These are phyloP conservation scores for Aureobasidium uvarum DNA, from an alignment of 2,329 filamentous ascomycete genomes.

Conservation along the genomic window DNA sequence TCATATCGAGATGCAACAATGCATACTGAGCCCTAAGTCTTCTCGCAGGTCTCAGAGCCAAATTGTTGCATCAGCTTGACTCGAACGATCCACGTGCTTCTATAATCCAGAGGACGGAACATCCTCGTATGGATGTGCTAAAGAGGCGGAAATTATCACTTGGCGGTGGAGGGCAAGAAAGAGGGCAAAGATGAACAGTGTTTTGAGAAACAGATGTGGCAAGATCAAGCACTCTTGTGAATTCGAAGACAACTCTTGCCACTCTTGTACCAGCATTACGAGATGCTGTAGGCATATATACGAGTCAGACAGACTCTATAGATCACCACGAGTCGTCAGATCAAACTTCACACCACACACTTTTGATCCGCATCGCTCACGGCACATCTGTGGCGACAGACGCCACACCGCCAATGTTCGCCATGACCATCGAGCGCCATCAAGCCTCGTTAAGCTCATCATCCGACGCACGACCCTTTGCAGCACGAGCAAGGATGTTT, in stretches of 20 bases:
- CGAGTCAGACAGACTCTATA: background rate
- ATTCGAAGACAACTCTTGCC: background rate
- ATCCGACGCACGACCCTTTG: slow-evolving; percentile 1
- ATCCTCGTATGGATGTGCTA: background rate
- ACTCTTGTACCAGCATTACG: background rate
- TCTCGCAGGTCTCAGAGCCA: background rate
- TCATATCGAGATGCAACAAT: background rate
- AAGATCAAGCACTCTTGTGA: background rate
- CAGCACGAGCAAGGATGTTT: background rate
- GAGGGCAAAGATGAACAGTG: too few relatives aligned
- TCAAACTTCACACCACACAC: background rate
- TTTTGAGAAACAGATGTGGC: background rate
- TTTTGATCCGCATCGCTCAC: background rate
- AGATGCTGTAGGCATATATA: background rate
- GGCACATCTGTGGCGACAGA: background rate
- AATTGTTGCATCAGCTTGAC: background rate
- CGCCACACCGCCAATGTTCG: slow-evolving; percentile 13
- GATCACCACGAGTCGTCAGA: background rate
- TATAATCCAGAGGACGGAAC: background rate
- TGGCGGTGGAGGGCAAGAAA: slow-evolving; percentile 8
- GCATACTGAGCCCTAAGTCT: background rate
- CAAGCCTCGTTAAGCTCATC: slow-evolving; percentile 19
- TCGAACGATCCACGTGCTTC: slow-evolving; percentile 5
- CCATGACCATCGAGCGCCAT: background rate
- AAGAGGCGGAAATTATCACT: background rate